Evolutionary conservation across 805 yeast genomes (phyloP), one percentile per base, ranked within the genome.

Genomic region (Naumovozyma dairenensis): DNA sequence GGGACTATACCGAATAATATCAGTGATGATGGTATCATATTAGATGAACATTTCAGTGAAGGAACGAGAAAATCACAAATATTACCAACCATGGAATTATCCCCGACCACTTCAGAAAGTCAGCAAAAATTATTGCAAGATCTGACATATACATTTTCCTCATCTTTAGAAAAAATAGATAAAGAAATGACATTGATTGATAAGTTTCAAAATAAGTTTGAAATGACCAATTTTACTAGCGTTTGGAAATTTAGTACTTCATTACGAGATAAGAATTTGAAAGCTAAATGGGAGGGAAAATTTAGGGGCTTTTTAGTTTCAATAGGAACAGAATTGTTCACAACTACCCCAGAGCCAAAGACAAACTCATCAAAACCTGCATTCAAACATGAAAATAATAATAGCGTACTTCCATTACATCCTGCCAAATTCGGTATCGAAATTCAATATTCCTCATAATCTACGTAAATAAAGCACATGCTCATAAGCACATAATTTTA

Each of bases 211-310:
- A 61, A 62, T 33, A 51, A 69, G 8, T 72, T 73, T 21, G 65
- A 66, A 24, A 66, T 65, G 27, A 67, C 77, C 20, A 67, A 71
- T 29, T 80, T 77, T 48, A 66, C 77, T 2, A 77, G 83, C 38
- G 89, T 84, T 10, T 55, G 86, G 44, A 86, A 83, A 53, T 58
- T 78, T 3, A 72, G 87, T 35, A 74, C 92, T 1, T 76, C 85
- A 28, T 43, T 84, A 20, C 75, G 72, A 29, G 79, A 77, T 33
- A 69, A 66, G 42, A 67, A 73, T 39, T 45, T 83, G 10, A 74
- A 73, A 39, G 31, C 86, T 5, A 60, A 83, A 29, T 89, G 96
- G 96, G 96, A 83, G 48, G 96, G 96, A 0, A 72, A 80, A 40
- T 74, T 72, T 47, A 77, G 80, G 46, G 93, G 84, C 28, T 81